Evolutionary conservation across 2,329 filamentous ascomycete species (phyloP), one percentile per base, ranked within the genome.

Genomic region (Rhynchosporium agropyri): DNA sequence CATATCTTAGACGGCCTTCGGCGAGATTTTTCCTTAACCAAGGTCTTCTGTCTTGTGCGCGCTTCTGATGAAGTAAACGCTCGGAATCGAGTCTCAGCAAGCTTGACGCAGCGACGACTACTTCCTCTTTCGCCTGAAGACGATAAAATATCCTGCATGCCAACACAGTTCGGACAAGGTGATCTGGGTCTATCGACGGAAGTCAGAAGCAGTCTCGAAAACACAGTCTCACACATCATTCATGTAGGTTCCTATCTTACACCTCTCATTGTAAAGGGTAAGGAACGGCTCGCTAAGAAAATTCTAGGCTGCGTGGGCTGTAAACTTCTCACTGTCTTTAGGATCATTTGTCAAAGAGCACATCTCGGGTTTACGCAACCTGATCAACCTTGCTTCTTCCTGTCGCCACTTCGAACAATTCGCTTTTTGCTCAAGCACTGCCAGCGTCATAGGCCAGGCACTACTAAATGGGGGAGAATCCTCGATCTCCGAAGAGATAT

Each of bases 261-360:
- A 29, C 12, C n/a, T 7, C 6, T 43, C 6, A 26, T 26, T 46
- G 3, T 8, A 13, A 20, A 20, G 20, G 20, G 1, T 29, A 42
- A 43, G 4, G 13, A n/a, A 43, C 13, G 13, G 40, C 40, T 43
- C 12, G 40, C 40, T 43, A 15, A 36, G 59, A 20, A 31, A 31
- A 38, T 5, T n/a, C 40, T 51, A 72, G 70, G 66, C 69, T 28
- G 85, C 85, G 26, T 89, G 86, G 86, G 79, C 82, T 1, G 86
- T 89, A 20, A 88, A 89, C 73, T 89, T 89, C 76, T 81, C 80
- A 31, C 76, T 85, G 59, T 79, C 80, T 3, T 76, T 89, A 0
- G 74, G 74, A 45, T 83, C 80, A 63, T 89, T 88, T 68, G 79
- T 49, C 28, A 33, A 77, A 45, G 80, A 83, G 65, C 81, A 81